Evolutionary conservation across 441 rosid species (phyloP).

Genomic region (Euphorbia celastroides): DNA sequence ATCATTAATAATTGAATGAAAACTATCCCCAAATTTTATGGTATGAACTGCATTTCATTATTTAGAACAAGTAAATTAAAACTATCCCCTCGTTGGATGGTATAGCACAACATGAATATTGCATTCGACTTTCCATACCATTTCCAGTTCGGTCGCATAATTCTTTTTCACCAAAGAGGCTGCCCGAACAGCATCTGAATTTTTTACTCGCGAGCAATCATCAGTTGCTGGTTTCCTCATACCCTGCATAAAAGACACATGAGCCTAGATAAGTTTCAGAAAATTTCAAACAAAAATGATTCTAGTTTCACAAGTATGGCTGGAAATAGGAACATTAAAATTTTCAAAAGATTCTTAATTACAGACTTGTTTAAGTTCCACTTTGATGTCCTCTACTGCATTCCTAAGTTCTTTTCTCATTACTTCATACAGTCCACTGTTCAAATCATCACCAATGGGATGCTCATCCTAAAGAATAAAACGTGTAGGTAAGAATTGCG

Average conservation of each 20-base stretch:
- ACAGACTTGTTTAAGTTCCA: slow-evolving; percentile 46
- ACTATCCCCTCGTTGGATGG: neutral
- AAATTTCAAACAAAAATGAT: slow-evolving; percentile 7
- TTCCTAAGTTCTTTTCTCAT: slow-evolving; percentile 69
- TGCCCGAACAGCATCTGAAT: slow-evolving; percentile 36
- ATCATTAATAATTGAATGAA: neutral
- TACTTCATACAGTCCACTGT: slow-evolving; percentile 45
- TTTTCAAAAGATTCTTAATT: slow-evolving; percentile 11
- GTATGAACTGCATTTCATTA: neutral
- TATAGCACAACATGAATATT: neutral
- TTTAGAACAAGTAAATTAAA: neutral
- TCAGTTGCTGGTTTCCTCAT: slow-evolving; percentile 31
- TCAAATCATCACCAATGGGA: slow-evolving; percentile 39
- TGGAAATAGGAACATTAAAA: slow-evolving; percentile 12
- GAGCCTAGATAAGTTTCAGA: slow-evolving; percentile 15
- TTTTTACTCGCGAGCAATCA: slow-evolving; percentile 29
- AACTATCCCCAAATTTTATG: neutral
- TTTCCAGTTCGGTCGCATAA: slow-evolving; percentile 50
- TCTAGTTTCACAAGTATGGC: neutral
- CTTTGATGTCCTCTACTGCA: slow-evolving; percentile 65
- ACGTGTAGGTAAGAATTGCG: slow-evolving; percentile 16
- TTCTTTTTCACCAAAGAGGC: slow-evolving; percentile 44
- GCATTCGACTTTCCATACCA: slow-evolving; percentile 32
- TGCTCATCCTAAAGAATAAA: slow-evolving; percentile 38
- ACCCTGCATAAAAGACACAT: slow-evolving; percentile 40